Conservation (phyloP, 768 basidiomycete species). For the Rhodotorula diobovata region DNA sequence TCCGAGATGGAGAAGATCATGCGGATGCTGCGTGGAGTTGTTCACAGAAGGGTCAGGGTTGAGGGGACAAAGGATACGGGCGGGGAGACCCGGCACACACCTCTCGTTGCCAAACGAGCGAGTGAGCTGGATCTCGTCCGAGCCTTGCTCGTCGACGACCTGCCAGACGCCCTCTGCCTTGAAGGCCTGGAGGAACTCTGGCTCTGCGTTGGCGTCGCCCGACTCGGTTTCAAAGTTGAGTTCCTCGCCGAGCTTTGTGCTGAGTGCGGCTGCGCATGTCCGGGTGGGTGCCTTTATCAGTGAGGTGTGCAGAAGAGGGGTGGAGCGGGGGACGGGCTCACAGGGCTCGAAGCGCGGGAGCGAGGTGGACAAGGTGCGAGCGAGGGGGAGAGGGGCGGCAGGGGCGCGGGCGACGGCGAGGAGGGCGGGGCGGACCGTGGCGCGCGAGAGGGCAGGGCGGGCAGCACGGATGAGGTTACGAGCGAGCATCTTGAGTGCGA, state of each 20-base stretch:
- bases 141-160: slow-evolving; percentile 66
- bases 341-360: slow-evolving; percentile 25
- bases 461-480: background rate
- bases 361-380: slow-evolving; percentile 15
- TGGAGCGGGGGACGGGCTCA: background rate
- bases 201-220: slow-evolving; percentile 49
- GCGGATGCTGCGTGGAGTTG: slow-evolving; percentile 59
- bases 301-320: background rate
- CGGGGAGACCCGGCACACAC: slow-evolving; percentile 56
- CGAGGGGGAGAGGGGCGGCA: background rate
- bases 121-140: slow-evolving; percentile 75
- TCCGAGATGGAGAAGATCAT: slow-evolving; percentile 91
- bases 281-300: background rate
- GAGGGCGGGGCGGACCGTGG: slow-evolving; percentile 6
- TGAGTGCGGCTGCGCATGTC: slow-evolving; percentile 54
- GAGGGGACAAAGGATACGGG: background rate
- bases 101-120: slow-evolving; percentile 85
- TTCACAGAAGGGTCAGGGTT: too few relatives aligned
- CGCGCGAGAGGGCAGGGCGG: background rate
- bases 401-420: slow-evolving; percentile 1
- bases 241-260: slow-evolving; percentile 73
- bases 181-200: slow-evolving; percentile 76
- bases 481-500: background rate
- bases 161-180: slow-evolving; percentile 70
- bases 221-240: slow-evolving; percentile 76